These are phyloP conservation scores for Umbelopsis isabellina DNA, from an alignment of 192 early-diverging fungal species.

Conservation along the genomic window DNA sequence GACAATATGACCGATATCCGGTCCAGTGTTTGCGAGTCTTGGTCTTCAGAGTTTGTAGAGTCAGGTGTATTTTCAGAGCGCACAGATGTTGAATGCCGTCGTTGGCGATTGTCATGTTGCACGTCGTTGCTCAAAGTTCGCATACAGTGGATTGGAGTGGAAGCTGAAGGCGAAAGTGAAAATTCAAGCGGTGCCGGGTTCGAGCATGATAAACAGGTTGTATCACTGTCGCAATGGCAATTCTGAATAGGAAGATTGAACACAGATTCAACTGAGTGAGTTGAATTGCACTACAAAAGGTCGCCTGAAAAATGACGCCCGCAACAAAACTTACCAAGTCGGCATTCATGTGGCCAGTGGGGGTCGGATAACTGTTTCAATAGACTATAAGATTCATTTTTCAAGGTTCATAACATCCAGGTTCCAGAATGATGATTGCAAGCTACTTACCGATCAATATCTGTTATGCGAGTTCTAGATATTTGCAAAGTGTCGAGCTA, in stretches of 20 bases:
- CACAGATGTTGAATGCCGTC: constrained; percentile 28
- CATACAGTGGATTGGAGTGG: constrained; percentile 4
- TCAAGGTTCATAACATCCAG: too few relatives aligned
- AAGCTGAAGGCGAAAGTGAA: constrained; percentile 16
- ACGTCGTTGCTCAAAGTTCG: not conserved
- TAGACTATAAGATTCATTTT: too few relatives aligned
- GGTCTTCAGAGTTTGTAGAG: constrained; percentile 6
- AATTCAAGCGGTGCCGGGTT: constrained; percentile 13
- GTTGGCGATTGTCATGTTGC: constrained; percentile 26
- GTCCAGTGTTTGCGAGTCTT: constrained; percentile 30
- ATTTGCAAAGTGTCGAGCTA: too few relatives aligned
- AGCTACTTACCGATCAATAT: too few relatives aligned
- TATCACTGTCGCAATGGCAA: not conserved
- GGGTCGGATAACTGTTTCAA: too few relatives aligned
- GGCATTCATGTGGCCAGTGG: too few relatives aligned
- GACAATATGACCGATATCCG: constrained; percentile 37
- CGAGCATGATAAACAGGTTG: constrained; percentile 11
- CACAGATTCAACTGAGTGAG: not conserved
- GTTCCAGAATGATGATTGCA: too few relatives aligned
- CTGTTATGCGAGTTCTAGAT: too few relatives aligned
- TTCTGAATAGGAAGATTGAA: not conserved
- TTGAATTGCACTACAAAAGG: not conserved
- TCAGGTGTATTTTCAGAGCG: not conserved
- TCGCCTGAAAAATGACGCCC: too few relatives aligned
- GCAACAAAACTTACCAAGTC: too few relatives aligned